Evolutionary conservation across 169 alveolate genomes (phyloP).

Genomic region (Theileria orientalis): DNA sequence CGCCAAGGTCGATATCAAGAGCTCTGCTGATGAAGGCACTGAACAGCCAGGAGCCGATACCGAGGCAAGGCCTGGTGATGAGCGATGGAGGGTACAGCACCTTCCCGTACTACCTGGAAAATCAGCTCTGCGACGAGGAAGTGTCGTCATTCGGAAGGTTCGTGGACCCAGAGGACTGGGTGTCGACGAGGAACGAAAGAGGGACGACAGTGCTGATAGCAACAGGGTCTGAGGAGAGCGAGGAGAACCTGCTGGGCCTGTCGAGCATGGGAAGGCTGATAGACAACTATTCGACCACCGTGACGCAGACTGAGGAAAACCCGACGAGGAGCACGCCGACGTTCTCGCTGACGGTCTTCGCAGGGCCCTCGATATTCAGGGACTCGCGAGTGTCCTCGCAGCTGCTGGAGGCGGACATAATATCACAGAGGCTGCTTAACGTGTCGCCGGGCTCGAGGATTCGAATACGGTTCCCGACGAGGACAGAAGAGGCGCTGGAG

Average conservation of each 20-base stretch:
- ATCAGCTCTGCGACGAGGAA: slow-evolving; percentile 5
- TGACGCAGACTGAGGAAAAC: slow-evolving; percentile 3
- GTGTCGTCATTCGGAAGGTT: not conserved
- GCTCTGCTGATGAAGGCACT: not conserved
- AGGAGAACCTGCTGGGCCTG: slow-evolving; percentile 11
- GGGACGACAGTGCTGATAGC: slow-evolving; percentile 23
- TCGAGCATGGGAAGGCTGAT: slow-evolving; percentile 1
- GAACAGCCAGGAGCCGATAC: not conserved
- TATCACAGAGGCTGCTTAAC: slow-evolving; percentile 5
- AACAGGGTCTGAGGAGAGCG: slow-evolving; percentile 9
- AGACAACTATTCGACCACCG: not conserved
- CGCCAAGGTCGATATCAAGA: slow-evolving; percentile 1
- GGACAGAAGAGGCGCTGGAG: slow-evolving; percentile 5
- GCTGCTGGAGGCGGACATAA: slow-evolving; percentile 2
- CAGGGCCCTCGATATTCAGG: slow-evolving; percentile 41
- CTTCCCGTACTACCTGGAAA: slow-evolving; percentile 4
- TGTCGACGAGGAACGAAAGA: slow-evolving; percentile 8
- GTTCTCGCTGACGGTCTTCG: slow-evolving; percentile 45
- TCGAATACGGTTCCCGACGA: slow-evolving; percentile 44
- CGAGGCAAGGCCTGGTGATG: not conserved
- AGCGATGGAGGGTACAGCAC: not conserved
- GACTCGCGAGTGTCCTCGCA: slow-evolving; percentile 10
- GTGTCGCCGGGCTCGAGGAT: slow-evolving; percentile 44
- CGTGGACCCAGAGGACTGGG: not conserved
- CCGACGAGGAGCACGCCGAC: slow-evolving; percentile 36